Evolutionary conservation across 352 stramenopile species (phyloP), one percentile per base, ranked within the genome.

Genomic region (Phytophthora uliginosa): DNA sequence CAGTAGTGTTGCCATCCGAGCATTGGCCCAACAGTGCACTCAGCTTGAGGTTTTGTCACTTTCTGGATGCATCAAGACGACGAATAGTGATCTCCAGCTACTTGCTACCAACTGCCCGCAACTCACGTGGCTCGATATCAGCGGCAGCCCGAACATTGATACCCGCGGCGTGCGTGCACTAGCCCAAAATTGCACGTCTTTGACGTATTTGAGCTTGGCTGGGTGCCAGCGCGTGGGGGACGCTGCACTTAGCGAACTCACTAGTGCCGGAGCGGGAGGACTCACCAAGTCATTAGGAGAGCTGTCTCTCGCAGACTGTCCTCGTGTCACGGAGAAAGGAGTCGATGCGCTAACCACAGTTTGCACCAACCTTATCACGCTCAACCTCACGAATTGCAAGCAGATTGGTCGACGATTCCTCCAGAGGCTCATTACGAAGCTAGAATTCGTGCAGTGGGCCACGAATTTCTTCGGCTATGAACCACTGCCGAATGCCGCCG

Each of bases 401-500:
- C 74, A 85, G 28, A 86, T 98, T 58, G 80, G 88, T 2, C 78
- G 90, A 20, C 74, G 83, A 0, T 97, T 96, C 52, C 69, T 98
- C 2, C 88, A 95, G 53, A 66, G 76, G 22, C 72, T 97, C 17
- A 78, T 96, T 40, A 66, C 80, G 8, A 84, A 86, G 48, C 86
- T 98, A 31, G 83, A 83, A 59, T 95, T 97, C 54, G 91, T 97
- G 31, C 85, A 98, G 60, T 94, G 86, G 80, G 85, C 90, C 3
- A 82, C 68, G n/a, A 81, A 65, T 15, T 97, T 94, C 66, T 91
- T 96, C 48, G 92, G 92, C n/a, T 96, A 93, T 51, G 84, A 95
- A 62, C 90, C 91, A 7, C 76, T 95, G 4, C 89, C 90, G 8
- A 93, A 98, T 58, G 92, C 92, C 31, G 71, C 85, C 6, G 82